Conservation (phyloP, 805 yeast genomes). For the Kodamaea leandrae region DNA sequence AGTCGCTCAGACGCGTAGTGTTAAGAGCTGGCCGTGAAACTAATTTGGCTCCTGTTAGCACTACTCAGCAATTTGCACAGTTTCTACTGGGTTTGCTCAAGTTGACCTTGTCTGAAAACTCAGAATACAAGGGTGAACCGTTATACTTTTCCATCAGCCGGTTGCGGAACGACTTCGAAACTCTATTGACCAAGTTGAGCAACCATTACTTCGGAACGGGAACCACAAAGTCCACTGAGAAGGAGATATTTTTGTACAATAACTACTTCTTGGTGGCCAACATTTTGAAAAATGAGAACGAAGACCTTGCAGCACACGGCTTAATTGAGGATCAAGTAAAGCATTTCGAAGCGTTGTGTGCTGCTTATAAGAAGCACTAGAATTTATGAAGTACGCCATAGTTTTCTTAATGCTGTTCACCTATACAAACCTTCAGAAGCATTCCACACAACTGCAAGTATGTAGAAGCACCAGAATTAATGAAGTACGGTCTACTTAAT, state of each 20-base stretch:
- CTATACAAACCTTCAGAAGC: too few species aligned
- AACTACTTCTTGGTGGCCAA: slow-evolving; percentile 65
- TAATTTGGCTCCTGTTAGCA: slow-evolving; percentile 44
- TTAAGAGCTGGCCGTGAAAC: slow-evolving; percentile 27
- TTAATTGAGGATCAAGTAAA: slow-evolving; percentile 35
- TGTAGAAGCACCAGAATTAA: too few species aligned
- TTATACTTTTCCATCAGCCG: slow-evolving; percentile 65
- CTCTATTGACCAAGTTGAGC: slow-evolving; percentile 68
- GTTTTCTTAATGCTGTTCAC: neutral
- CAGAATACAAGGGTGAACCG: slow-evolving; percentile 57
- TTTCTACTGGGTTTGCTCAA: slow-evolving; percentile 68
- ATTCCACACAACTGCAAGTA: neutral
- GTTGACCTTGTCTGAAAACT: slow-evolving; percentile 32
- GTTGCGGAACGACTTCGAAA: slow-evolving; percentile 77
- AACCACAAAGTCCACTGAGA: slow-evolving; percentile 41
- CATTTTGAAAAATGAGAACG: slow-evolving; percentile 45
- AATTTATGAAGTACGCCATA: neutral
- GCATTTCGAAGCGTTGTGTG: slow-evolving; percentile 40
- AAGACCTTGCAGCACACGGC: slow-evolving; percentile 16
- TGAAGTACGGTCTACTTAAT: neutral
- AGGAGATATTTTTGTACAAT: slow-evolving; percentile 71
- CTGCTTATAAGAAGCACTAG: slow-evolving; percentile 29
- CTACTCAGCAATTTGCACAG: slow-evolving; percentile 79
- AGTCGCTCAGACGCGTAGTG: slow-evolving; percentile 55
- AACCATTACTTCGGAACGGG: slow-evolving; percentile 32